phyloP scores from a whole-genome alignment of 2,329 filamentous ascomycete species.

The Fusarium solani-melongenae region DNA sequence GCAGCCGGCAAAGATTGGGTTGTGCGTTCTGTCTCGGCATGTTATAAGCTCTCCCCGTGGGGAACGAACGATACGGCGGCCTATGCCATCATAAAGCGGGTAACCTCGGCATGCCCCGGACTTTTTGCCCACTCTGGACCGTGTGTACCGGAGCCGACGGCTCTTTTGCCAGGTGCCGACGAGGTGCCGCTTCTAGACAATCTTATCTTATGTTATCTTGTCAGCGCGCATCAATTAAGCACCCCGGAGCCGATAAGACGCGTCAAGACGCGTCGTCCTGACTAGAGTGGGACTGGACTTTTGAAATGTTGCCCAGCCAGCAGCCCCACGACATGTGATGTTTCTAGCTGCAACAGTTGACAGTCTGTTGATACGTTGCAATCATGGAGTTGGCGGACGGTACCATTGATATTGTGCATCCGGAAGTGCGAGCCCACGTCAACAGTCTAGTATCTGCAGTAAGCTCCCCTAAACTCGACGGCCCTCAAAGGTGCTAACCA shows the following conservation, averaged over 20 bases:
- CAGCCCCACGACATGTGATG: constrained; percentile 36
- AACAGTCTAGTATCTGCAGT: constrained; percentile 94
- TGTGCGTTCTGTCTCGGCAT: constrained; percentile 11
- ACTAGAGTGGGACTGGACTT: constrained; percentile 23
- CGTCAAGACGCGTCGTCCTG: constrained; percentile 34
- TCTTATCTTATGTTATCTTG: constrained; percentile 35
- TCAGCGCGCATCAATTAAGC: constrained; percentile 32
- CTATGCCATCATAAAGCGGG: constrained; percentile 45
- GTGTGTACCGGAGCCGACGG: constrained; percentile 21
- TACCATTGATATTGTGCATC: constrained; percentile 77
- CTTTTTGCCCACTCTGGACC: background rate
- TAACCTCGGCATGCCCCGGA: constrained; percentile 56
- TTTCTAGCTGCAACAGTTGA: constrained; percentile 10
- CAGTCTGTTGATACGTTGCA: constrained; percentile 23
- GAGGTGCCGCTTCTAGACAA: background rate
- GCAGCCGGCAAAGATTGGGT: background rate
- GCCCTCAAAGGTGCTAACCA: constrained; percentile 25
- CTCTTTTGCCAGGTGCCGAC: constrained; percentile 33
- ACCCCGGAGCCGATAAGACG: constrained; percentile 22
- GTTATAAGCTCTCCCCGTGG: constrained; percentile 26
- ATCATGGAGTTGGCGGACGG: constrained; percentile 67
- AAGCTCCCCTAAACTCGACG: constrained; percentile 51
- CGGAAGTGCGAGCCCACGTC: constrained; percentile 92
- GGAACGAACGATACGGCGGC: constrained; percentile 24
- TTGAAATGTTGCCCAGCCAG: constrained; percentile 24